Percentiles rank a stretch among this genome's conserved stretches.
phyloP scores from a whole-genome alignment of 2,329 filamentous ascomycete genomes.

The Xylaria sp. region DNA sequence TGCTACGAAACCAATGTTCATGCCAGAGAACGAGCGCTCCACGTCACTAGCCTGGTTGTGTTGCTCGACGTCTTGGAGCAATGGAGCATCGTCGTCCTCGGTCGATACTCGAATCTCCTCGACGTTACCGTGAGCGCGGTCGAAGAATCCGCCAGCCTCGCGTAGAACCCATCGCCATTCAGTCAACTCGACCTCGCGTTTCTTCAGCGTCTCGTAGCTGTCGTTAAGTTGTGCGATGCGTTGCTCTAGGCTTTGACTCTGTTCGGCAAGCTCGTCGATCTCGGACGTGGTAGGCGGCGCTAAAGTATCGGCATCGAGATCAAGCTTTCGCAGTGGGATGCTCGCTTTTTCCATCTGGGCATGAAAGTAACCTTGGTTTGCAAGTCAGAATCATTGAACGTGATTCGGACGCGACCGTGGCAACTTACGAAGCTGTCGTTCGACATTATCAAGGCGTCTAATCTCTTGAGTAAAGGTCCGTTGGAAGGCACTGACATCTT shows the following conservation, averaged over 20 bases:
- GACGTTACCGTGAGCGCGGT: constrained; percentile 92
- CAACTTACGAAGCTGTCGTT: constrained; percentile 88
- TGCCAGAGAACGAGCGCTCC: constrained; percentile 89
- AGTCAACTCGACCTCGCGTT: constrained; percentile 92
- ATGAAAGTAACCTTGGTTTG: constrained; percentile 80
- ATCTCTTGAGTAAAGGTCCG: constrained; percentile 98
- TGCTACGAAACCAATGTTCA: constrained; percentile 98
- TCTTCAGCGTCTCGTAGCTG: constrained; percentile 98
- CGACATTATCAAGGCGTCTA: constrained; percentile 94
- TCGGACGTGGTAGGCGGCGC: constrained; percentile 89
- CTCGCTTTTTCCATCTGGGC: constrained; percentile 92
- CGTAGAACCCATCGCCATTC: constrained; percentile 98
- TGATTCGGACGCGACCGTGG: constrained; percentile 13
- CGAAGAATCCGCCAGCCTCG: constrained; percentile 97
- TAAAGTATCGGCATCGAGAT: constrained; percentile 86
- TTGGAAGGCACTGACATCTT: constrained; percentile 92
- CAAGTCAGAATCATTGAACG: constrained; percentile 39
- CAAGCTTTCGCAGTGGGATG: constrained; percentile 86
- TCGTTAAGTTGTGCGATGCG: constrained; percentile 91
- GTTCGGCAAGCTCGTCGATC: constrained; percentile 93
- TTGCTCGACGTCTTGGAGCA: constrained; percentile 92
- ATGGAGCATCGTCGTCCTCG: constrained; percentile 88
- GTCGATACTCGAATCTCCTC: constrained; percentile 94
- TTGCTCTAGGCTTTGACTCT: constrained; percentile 90
- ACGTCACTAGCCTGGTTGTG: constrained; percentile 69